These are phyloP conservation scores for Acer negundo DNA, from an alignment of 345 rosid genomes.

Conservation along the genomic window DNA sequence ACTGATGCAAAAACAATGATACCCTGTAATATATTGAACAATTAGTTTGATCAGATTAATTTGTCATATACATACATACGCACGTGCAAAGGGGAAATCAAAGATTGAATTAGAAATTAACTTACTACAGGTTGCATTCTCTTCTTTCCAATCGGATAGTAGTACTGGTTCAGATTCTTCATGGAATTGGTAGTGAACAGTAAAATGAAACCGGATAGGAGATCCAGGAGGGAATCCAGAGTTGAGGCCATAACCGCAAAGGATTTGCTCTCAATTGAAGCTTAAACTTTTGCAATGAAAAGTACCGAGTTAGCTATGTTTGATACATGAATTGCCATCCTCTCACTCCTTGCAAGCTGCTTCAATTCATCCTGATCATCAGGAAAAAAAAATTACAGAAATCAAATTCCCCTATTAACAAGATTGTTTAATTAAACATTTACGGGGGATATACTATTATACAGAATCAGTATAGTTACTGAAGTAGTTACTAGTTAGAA, in stretches of 20 bases:
- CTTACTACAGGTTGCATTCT: slow-evolving; percentile 86
- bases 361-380: slow-evolving; percentile 60
- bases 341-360: slow-evolving; percentile 66
- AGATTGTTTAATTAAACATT: no score
- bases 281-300: slow-evolving; percentile 72
- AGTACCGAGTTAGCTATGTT: slow-evolving; percentile 65
- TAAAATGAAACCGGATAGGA: slow-evolving; percentile 76
- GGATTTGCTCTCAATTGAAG: slow-evolving; percentile 69
- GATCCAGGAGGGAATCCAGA: slow-evolving; percentile 81
- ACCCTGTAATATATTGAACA: slow-evolving; percentile 34
- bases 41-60: neutral
- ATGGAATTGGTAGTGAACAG: slow-evolving; percentile 85
- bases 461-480: no score
- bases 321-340: slow-evolving; percentile 59
- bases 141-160: slow-evolving; percentile 77
- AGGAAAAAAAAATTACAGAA: neutral
- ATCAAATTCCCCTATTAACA: no score
- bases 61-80: no score
- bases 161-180: slow-evolving; percentile 65
- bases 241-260: slow-evolving; percentile 86
- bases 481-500: no score
- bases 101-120: neutral
- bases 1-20: slow-evolving; percentile 66
- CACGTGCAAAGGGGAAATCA: neutral
- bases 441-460: no score